phyloP scores from a whole-genome alignment of 2,329 filamentous ascomycete species.

The Fusarium multiceps region DNA sequence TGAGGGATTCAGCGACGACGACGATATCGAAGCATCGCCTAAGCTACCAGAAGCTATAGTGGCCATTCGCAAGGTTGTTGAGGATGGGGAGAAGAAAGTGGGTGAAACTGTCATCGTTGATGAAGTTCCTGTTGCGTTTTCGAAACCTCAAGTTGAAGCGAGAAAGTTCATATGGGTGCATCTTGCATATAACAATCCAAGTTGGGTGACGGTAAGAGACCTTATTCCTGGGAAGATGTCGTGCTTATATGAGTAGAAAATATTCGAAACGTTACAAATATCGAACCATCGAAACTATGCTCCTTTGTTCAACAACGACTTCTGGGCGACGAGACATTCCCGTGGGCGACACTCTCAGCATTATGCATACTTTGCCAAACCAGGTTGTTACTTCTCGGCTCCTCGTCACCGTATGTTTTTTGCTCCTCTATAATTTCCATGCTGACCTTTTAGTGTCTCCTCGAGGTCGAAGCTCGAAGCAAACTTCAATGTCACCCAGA shows the following conservation, averaged over 20 bases:
- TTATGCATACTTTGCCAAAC: constrained; percentile 62
- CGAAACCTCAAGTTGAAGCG: constrained; percentile 48
- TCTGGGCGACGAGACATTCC: constrained; percentile 62
- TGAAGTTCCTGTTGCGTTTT: constrained; percentile 47
- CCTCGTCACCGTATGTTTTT: constrained; percentile 48
- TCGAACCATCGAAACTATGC: constrained; percentile 53
- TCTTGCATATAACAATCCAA: constrained; percentile 66
- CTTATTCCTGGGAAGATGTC: fast-evolving
- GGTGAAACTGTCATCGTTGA: constrained; percentile 48
- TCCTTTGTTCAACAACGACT: constrained; percentile 58
- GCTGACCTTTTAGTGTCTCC: constrained; percentile 50
- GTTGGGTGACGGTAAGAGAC: constrained; percentile 64
- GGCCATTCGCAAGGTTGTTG: constrained; percentile 45
- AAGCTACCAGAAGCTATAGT: constrained; percentile 50
- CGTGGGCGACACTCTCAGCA: constrained; percentile 61
- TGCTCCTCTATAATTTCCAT: not conserved
- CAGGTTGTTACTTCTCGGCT: constrained; percentile 60
- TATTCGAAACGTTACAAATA: constrained; percentile 58
- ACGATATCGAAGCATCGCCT: constrained; percentile 48
- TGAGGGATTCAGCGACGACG: constrained; percentile 41
- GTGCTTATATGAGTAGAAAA: constrained; percentile 49
- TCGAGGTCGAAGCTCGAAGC: constrained; percentile 46
- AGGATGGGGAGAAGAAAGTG: constrained; percentile 29
- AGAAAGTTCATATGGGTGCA: constrained; percentile 70
- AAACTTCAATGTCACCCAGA: constrained; percentile 47